A percentile compares a stretch with the other conserved stretches of the same genome.
Conservation (phyloP, 1,284 basidiomycete genomes). For the Stygiomarasmius scandens region DNA sequence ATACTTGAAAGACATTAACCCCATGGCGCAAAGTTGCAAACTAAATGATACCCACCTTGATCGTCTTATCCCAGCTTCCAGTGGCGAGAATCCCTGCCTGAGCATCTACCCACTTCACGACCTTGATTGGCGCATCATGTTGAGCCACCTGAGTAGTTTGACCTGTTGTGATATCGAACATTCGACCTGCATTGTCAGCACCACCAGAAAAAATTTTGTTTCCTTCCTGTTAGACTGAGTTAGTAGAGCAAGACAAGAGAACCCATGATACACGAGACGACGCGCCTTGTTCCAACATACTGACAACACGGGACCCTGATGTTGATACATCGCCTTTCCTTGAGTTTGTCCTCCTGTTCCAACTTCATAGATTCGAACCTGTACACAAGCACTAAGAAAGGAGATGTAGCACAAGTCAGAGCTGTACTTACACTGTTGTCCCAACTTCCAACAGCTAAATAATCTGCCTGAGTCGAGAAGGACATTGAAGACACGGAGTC, state of each 20-base stretch:
- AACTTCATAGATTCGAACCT: conserved; percentile 63
- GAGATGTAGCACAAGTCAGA: background rate
- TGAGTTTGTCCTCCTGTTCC: conserved; percentile 56
- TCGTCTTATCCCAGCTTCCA: conserved; percentile 86
- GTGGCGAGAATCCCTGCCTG: conserved; percentile 76
- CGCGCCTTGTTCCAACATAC: conserved; percentile 76
- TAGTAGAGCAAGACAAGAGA: background rate
- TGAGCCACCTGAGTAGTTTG: conserved; percentile 73
- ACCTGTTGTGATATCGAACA: conserved; percentile 78
- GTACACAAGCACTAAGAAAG: background rate
- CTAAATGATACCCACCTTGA: conserved; percentile 57
- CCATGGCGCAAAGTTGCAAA: background rate
- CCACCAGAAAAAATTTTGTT: conserved; percentile 79
- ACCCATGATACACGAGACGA: background rate
- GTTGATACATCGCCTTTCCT: conserved; percentile 78
- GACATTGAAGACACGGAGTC: conserved; percentile 61
- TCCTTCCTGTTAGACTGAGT: conserved; percentile 55
- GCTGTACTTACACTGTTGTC: conserved; percentile 52
- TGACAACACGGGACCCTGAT: conserved; percentile 80
- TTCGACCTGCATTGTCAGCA: conserved; percentile 78
- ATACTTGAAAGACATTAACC: conserved; percentile 55
- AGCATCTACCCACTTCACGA: conserved; percentile 73
- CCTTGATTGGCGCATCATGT: conserved; percentile 80
- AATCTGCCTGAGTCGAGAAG: conserved; percentile 53
- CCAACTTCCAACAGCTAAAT: conserved; percentile 64